Evolutionary conservation across 2,329 filamentous ascomycete species (phyloP), one percentile per base, ranked within the genome.

Genomic region (Sclerotinia sclerotiorum): DNA sequence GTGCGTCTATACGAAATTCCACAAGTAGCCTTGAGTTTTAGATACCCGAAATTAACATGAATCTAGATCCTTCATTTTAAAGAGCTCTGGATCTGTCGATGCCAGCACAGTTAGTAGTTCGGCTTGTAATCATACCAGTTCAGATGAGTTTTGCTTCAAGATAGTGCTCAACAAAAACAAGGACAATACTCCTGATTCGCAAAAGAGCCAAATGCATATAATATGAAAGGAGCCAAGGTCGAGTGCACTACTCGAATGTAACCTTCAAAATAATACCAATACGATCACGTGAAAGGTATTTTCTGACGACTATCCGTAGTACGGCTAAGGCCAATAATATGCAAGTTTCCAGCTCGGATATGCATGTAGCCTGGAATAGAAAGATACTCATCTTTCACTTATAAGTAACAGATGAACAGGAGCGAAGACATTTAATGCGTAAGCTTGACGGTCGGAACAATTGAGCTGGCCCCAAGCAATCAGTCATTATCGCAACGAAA

Each of bases 291-390:
- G 54, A 29, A 24, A 51, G 11, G 1, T 27, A 27, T 51, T 27
- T 32, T 62, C 60, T 51, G 32, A 62, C 46, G 51, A 39, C 15
- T 42, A 17, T 27, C n/a, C 19, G 46, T 63, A 52, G n/a, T 17
- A 51, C 32, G 10, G 17, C 29, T 27, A 44, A 63, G 29, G 60
- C n/a, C 32, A 63, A 63, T 63, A 51, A 27, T 63, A 63, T 63
- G 60, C 60, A 63, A 27, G 60, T 13, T 51, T 63, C 60, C 60
- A 51, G 48, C 60, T 63, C 60, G 46, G 60, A 51, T 63, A 63
- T 51, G 60, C 60, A 63, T 51, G 27, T 19, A 63, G 29, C 60
- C 60, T 63, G 24, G 60, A 19, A 39, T 63, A 39, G 13, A 51
- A 24, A 51, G 10, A n/a, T 42, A 39, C 5, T 8, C 13, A 39